Evolutionary conservation across 2,329 filamentous ascomycete species (phyloP), one percentile per base, ranked within the genome.

Genomic region (Ascomycota sp.): DNA sequence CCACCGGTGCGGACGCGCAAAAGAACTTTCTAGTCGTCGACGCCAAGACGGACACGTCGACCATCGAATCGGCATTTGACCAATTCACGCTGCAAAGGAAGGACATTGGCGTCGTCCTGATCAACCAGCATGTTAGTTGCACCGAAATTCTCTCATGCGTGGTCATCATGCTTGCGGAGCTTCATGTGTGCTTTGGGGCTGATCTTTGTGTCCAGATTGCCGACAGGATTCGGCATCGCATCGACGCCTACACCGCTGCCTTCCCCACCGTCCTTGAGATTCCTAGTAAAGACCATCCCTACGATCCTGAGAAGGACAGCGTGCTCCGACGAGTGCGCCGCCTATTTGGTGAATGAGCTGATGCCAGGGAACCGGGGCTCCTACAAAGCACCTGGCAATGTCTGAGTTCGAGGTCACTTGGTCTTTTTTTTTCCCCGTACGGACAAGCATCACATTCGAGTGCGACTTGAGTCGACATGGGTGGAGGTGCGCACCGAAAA

Each of bases 21-120:
- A 92, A 92, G 64, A 98, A 98, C 66, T 98, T 93, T 61, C 72
- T 98, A 8, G 82, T 98, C 36, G 89, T 98, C 40, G 86, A 98
- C 56, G 62, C 58, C 52, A 95, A 95, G 66, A 98, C 86, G 28
- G 83, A 93, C 43, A 89, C 68, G 35, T 62, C 78, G 3, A 64
- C 78, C 37, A 93, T 98, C 49, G 89, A 95, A 56, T 69, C 74
- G 27, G 77, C 84, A 8, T 98, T 98, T 52, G 77, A 91, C 42
- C 68, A 67, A 43, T 95, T 93, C 56, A 92, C 83, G 7, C 71
- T 72, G 36, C 70, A 89, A 55, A 68, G 89, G 51, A 95, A 95
- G 56, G 89, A 98, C 52, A 93, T 98, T 53, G 89, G 83, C 25
- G 92, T 98, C 47, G 57, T 98, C 39, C 61, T 98, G 43, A 95